Base-by-base conservation (phyloP, 305 asterid genomes). In the Fraxinus angustifolia region DNA sequence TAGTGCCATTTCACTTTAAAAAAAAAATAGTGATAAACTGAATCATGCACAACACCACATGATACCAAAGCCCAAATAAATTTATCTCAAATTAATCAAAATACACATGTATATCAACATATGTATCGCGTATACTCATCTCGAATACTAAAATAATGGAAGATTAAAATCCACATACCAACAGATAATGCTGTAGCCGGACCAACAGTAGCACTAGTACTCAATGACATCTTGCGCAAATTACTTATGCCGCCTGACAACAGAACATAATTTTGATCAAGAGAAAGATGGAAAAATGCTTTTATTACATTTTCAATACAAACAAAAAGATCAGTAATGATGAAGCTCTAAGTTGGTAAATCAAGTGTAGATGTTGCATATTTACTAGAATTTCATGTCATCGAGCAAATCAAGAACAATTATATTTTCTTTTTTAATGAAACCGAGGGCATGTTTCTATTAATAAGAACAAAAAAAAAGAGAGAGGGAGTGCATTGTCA, bases 211-310 rank as follows among this genome's bases (percentile, higher is more conserved):
- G 80, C 77, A 74, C 87, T 71, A 68, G 84, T 73, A 76, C 80
- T 76, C 50, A 79, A 77, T 10, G 87, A 60, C 89, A 86, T 86
- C 70, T 70, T 79, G 75, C 75, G 1, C 42, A 30, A 83, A 5
- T 1, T 26, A 76, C 17, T 50, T 50, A 50, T 26, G 72, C 71
- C 73, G 33, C 89, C 87, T 83, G 87, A 60, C 53, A 79, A 77
- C 82, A 84, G 2, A 0, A 53, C 2, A 76, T 12, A 71, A 34
- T 62, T 17, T 40, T 38, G 70, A 45, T 36, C 56, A 76, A 21
- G 72, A 73, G 60, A 40, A 53, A 71, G 26, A 8, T 6, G 16
- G 8, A 33, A 19, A 50, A 23, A 50, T 8, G 0, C 73, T 50
- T 50, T 50, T 50, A 50, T 50, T 4, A 50, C 7, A 16, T 50